Base-by-base conservation (phyloP, 1,284 basidiomycete species). In the Irpex lacteus region DNA sequence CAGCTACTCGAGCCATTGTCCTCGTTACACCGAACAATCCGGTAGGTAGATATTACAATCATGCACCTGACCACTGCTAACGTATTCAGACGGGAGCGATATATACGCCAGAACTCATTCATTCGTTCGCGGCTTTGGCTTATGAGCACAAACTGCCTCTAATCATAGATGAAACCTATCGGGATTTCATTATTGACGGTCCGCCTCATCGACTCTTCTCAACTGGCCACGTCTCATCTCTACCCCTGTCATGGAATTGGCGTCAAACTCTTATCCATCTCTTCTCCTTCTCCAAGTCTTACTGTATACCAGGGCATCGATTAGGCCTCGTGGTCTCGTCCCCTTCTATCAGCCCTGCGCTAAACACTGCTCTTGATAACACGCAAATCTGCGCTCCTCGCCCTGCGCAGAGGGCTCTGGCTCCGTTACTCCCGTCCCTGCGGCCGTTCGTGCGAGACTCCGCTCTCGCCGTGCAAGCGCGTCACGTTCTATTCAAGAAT, bases 141-240 rank as follows among this genome's bases (percentile, higher is more conserved):
- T 77, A 73, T 34, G 76, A 83, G 61, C 75, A 82, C 37, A 78
- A 82, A 3, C 73, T 96, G 8, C 89, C 92, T 0, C 82, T 96
- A n/a, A 84, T 96, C 21, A 67, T 96, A n/a, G 93, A 95, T 74
- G 92, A 95, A 76, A 95, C 94, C 0, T 96, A 97, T 75, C 85
- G 93, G 18, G 94, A 96, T 71, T 95, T 96, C 71, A 81, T 94
- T 54, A 76, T 82, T 0, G 71, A 80, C 13, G 75, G 75, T 32
- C 78, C 80, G 5, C 86, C 89, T 0, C 91, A 90, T 73, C 68
- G 71, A 49, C 80, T 89, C 21, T 91, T 88, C 72, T 52, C 64
- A 13, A 56, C 54, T 21, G n/a, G 21, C 32, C 19, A 38, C 21
- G 54, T 15, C 19, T 11, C 53, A 4, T 11, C 21, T 11, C 62